Percentiles rank a stretch among this genome's conserved stretches.
These are phyloP conservation scores for Marasmius tenuissimus DNA, from an alignment of 1,284 basidiomycete species.

Conservation along the genomic window DNA sequence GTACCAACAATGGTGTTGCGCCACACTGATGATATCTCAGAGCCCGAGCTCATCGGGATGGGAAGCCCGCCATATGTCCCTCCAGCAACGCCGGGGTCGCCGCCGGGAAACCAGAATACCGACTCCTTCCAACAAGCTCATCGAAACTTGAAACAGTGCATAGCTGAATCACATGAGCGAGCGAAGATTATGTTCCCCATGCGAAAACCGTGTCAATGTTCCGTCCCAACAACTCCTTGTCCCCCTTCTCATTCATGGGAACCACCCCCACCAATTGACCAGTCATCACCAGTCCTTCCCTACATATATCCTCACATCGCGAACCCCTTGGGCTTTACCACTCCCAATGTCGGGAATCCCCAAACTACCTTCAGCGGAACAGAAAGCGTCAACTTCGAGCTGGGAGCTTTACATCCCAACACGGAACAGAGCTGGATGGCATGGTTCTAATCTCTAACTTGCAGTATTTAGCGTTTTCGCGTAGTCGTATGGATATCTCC, in stretches of 20 bases:
- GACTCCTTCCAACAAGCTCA: constrained; percentile 41
- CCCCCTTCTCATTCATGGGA: constrained; percentile 44
- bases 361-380: constrained; percentile 19
- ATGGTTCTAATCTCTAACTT: constrained; percentile 34
- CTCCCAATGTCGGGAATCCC: neutral
- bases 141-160: constrained; percentile 40
- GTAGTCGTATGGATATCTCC: neutral
- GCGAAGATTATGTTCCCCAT: constrained; percentile 39
- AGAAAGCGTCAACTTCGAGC: constrained; percentile 44
- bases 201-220: constrained; percentile 42
- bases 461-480: neutral
- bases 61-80: constrained; percentile 14
- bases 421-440: constrained; percentile 44
- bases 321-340: constrained; percentile 9
- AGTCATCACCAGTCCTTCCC: constrained; percentile 16
- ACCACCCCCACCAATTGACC: constrained; percentile 30
- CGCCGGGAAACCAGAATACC: constrained; percentile 7
- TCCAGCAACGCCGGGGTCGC: constrained; percentile 7
- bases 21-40: constrained; percentile 34
- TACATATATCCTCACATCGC: constrained; percentile 17
- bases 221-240: constrained; percentile 25
- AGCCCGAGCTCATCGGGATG: constrained; percentile 17
- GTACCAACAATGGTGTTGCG: constrained; percentile 39
- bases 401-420: constrained; percentile 40
- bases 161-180: constrained; percentile 42